Conservation (phyloP, 2,329 filamentous ascomycete species). For the Aspergillus hiratsukae region DNA sequence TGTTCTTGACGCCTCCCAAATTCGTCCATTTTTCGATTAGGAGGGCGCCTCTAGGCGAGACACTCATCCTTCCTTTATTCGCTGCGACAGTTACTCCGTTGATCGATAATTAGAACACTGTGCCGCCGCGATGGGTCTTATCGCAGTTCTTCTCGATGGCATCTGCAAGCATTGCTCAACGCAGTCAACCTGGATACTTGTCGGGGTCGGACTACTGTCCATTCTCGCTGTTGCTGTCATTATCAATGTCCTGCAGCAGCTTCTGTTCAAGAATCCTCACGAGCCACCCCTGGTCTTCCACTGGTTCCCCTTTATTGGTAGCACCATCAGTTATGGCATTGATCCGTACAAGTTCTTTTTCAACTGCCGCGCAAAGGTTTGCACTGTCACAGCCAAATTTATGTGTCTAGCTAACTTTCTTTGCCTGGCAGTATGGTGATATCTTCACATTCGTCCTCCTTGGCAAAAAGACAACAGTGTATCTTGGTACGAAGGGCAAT, state of each 20-base stretch:
- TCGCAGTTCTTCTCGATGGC: conserved; percentile 44
- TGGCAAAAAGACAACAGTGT: conserved; percentile 85
- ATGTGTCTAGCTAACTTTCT: not conserved
- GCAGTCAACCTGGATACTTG: conserved; percentile 45
- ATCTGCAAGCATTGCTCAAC: conserved; percentile 44
- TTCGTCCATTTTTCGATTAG: not conserved
- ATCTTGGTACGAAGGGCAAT: conserved; percentile 74
- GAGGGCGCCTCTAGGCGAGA: conserved; percentile 9
- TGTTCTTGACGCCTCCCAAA: not conserved
- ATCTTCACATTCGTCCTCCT: conserved; percentile 86
- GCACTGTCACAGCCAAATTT: conserved; percentile 11
- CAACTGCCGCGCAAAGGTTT: conserved; percentile 66
- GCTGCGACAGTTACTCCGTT: not conserved
- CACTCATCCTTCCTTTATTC: not conserved
- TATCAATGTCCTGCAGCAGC: conserved; percentile 74
- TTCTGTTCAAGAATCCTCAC: conserved; percentile 76
- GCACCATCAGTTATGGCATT: conserved; percentile 90
- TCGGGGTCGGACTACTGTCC: conserved; percentile 41
- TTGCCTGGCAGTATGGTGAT: conserved; percentile 66
- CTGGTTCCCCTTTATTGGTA: conserved; percentile 71
- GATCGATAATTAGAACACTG: not conserved
- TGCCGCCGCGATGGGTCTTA: conserved; percentile 46
- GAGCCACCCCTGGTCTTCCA: conserved; percentile 67
- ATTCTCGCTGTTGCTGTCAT: conserved; percentile 57
- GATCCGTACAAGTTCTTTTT: conserved; percentile 66